Base-by-base conservation (phyloP, 345 rosid species). In the Gossypioides kirkii region DNA sequence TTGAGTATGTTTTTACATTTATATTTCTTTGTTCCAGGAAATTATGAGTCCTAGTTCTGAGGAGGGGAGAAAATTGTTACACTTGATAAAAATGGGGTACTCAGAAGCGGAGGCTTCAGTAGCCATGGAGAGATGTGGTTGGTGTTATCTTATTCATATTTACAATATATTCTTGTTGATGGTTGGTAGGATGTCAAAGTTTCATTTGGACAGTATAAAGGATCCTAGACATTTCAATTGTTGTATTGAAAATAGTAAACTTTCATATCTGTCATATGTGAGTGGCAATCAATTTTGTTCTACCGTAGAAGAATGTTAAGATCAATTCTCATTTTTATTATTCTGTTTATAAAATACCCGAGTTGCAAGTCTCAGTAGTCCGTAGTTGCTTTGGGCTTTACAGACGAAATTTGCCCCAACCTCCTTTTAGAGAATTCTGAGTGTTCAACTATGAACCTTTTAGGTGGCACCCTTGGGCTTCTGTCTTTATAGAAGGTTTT, bases 101-200 rank as follows among this genome's bases (percentile, higher is more conserved):
- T 56, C 86, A 3, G 66, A 47, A 68, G 80, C 77, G 6, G 97
- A 92, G 75, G 98, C 86, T 68, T 76, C 87, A 75, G 72, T 85
- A 74, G 98, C 98, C 73, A 50, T 90, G 77, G 86, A 89, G 84
- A 90, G 97, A 92, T 92, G 98, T 53, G 98, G 98, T 94, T 53
- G 6, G 82, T 75, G 42, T 72, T 46, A 23, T 7, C 25, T 13
- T 8, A 2, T 63, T 41, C 14, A n/a, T 62, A n/a, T 38, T 36
- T 62, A 3, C 38, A 32, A 0, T 1, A 59, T 11, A 26, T 26
- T 45, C 25, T 38, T 1, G 26, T 22, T 42, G 52, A 42, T 64
- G 42, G 69, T 62, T 9, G 5, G 25, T 42, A 41, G 52, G 32
- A 11, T 65, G 45, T 65, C n/a, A 49, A 26, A 46, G 42, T 68